Evolutionary conservation across 2,329 filamentous ascomycete species (phyloP).

Genomic region (Xylaria digitata): DNA sequence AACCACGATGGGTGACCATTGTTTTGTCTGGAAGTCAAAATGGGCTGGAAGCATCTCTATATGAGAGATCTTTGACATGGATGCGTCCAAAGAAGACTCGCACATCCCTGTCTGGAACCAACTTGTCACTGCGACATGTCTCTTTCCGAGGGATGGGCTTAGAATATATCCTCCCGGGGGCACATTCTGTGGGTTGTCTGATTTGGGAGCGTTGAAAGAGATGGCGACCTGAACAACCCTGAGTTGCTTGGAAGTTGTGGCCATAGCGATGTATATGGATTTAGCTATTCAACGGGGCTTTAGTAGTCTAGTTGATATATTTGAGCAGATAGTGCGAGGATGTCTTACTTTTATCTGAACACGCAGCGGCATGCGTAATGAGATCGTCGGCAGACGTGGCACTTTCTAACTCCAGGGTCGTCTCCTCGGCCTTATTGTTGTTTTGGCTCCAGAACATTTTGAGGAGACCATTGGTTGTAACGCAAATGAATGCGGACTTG

Average conservation of each 20-base stretch:
- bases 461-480: constrained; percentile 79
- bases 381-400: constrained; percentile 77
- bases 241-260: constrained; percentile 77
- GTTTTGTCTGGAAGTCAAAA: constrained; percentile 68
- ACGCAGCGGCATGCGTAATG: constrained; percentile 82
- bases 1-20: constrained; percentile 69
- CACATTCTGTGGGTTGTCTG: constrained; percentile 63
- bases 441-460: constrained; percentile 82
- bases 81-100: constrained; percentile 59
- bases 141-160: constrained; percentile 65
- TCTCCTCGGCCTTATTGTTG: constrained; percentile 77
- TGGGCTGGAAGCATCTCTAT: constrained; percentile 78
- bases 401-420: constrained; percentile 78
- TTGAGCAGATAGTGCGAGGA: constrained; percentile 7
- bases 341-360: constrained; percentile 75
- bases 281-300: constrained; percentile 44
- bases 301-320: constrained; percentile 20
- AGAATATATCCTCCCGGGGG: constrained; percentile 59
- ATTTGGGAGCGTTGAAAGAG: constrained; percentile 74
- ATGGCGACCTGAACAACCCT: constrained; percentile 79
- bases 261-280: constrained; percentile 72
- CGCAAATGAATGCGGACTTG: constrained; percentile 79
- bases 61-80: constrained; percentile 75
- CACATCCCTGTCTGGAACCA: constrained; percentile 64
- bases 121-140: constrained; percentile 66